Evolutionary conservation across 805 yeast species (phyloP), one percentile per base, ranked within the genome.

Genomic region (Ogataea henricii): DNA sequence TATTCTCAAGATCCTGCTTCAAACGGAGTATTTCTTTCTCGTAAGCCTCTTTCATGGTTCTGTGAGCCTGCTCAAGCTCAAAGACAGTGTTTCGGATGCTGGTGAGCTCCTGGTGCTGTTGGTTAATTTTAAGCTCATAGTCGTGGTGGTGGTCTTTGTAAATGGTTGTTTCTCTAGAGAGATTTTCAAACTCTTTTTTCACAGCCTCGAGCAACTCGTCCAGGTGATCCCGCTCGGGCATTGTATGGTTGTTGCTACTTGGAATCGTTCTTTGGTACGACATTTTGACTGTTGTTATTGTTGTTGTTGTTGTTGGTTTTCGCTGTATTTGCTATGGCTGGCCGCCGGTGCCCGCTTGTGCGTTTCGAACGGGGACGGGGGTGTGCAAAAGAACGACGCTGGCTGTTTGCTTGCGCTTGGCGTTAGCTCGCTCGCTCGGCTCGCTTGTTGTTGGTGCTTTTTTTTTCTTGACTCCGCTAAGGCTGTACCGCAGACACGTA

Each of bases 1-100:
- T 76, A 62, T 77, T 81, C 59, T 89, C 96, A 56, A 92, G 76
- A 65, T 90, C 96, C 54, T 83, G 82, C 68, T 92, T 90, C 68
- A 92, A 77, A 57, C 94, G 77, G 64, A 81, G 73, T 47, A 94
- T 87, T 70, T 92, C 98, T 60, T 88, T 96, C 68, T 92, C 97
- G 69, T 92, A 94, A 40, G 91, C 90, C 63, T 92, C 97, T 71
- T 92, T 91, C 79, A 94, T 87, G 65, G 89, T 88, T 58, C 96
- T 79, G 72, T 92, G 98, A 33, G 96, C 92, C 78, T 85, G 80
- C 68, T 92, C 97, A 60, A 92, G 78, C 65, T 94, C 98, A 64
- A 85, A 90, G 23, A 92, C 96, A 9, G 96, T 89, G 63, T 90
- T 95, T 62, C 97, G 81, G 49, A 92, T 90, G 66, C 88, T 96